Evolutionary conservation across 768 basidiomycete genomes (phyloP).

Genomic region (Naematelia encephala): DNA sequence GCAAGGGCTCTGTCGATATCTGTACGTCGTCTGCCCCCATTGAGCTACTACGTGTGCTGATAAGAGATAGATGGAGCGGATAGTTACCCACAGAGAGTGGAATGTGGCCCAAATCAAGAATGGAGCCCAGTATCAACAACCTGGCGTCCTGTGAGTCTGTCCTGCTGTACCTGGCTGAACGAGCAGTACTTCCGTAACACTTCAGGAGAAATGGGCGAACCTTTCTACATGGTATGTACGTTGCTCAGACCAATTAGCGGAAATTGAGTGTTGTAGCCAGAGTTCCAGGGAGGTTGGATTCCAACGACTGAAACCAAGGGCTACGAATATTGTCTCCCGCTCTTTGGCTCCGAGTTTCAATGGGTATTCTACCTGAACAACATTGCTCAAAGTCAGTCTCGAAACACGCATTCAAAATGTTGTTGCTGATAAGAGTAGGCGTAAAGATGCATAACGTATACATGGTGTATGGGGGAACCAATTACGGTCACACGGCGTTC

Average conservation of each 20-base stretch:
- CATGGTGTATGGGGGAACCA: slow-evolving; percentile 79
- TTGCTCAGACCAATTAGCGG: not conserved
- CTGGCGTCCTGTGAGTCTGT: not conserved
- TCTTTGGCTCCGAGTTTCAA: slow-evolving; percentile 15
- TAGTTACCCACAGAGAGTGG: slow-evolving; percentile 13
- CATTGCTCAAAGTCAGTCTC: slow-evolving; percentile 55
- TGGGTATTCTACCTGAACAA: slow-evolving; percentile 64
- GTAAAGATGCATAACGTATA: slow-evolving; percentile 79
- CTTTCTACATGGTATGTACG: slow-evolving; percentile 8
- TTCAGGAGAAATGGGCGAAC: slow-evolving; percentile 1
- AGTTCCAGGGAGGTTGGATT: slow-evolving; percentile 72
- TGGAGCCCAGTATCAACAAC: not conserved
- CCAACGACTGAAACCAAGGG: slow-evolving; percentile 55
- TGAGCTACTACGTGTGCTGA: too few species aligned
- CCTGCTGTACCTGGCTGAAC: slow-evolving; percentile 2
- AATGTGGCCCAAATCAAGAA: not conserved
- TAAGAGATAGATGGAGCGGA: slow-evolving; percentile 54
- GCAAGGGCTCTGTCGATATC: slow-evolving; percentile 73
- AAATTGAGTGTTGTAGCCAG: slow-evolving; percentile 52
- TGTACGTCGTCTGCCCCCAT: too few species aligned
- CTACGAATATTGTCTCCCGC: slow-evolving; percentile 61
- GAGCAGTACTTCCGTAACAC: slow-evolving; percentile 10
- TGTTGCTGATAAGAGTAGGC: slow-evolving; percentile 54
- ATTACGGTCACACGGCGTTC: slow-evolving; percentile 77
- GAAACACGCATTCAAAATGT: not conserved